Percentiles rank a stretch among this genome's conserved stretches.
phyloP scores from a whole-genome alignment of 1,284 basidiomycete genomes.

The Pisolithus thermaeus region DNA sequence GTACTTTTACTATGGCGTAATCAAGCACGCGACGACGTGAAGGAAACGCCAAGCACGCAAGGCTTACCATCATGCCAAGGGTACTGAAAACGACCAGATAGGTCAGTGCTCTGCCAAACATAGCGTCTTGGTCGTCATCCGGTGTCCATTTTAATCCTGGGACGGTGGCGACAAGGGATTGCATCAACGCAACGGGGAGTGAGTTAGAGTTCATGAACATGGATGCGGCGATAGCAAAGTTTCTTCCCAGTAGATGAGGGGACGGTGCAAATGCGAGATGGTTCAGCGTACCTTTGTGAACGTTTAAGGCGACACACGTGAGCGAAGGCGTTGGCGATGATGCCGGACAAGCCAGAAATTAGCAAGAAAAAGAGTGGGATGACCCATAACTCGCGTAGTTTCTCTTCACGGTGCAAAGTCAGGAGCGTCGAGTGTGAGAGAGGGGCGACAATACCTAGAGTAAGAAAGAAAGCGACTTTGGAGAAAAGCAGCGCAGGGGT shows the following conservation, averaged over 20 bases:
- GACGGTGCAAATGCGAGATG: neutral
- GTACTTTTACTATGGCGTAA: neutral
- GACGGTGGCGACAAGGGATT: conserved; percentile 82
- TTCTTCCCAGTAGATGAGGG: conserved; percentile 37
- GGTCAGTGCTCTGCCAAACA: conserved; percentile 89
- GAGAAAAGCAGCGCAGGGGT: conserved; percentile 91
- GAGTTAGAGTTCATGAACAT: conserved; percentile 95
- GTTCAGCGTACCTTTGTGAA: conserved; percentile 53
- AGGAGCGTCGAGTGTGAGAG: neutral
- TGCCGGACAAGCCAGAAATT: conserved; percentile 63
- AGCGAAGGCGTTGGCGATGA: conserved; percentile 46
- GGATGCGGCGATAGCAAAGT: conserved; percentile 78
- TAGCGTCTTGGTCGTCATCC: conserved; percentile 78
- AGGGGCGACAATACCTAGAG: conserved; percentile 46
- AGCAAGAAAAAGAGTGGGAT: conserved; percentile 81
- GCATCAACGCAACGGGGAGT: conserved; percentile 88
- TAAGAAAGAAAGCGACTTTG: conserved; percentile 83
- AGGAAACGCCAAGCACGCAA: neutral
- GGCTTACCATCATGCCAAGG: conserved; percentile 79
- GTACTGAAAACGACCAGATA: conserved; percentile 93
- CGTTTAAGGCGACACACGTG: conserved; percentile 48
- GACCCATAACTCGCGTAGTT: conserved; percentile 86
- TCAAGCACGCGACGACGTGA: no score
- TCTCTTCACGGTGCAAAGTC: conserved; percentile 38
- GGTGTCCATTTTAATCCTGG: conserved; percentile 79